phyloP scores from a whole-genome alignment of 768 basidiomycete genomes.

The Phylloporus sp. region DNA sequence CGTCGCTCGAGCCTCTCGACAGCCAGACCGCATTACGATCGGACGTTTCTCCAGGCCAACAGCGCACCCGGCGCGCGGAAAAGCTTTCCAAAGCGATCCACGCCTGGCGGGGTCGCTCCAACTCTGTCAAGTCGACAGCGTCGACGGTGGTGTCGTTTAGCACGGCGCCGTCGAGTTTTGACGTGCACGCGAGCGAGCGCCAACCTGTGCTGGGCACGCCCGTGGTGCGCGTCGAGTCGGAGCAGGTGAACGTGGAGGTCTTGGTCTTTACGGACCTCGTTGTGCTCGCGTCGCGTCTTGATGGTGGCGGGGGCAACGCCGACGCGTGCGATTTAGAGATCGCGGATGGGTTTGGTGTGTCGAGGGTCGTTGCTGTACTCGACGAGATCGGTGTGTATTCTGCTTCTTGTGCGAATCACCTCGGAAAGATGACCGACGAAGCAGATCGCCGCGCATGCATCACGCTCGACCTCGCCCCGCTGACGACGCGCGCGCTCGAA shows the following conservation, averaged over 20 bases:
- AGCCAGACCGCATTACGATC: not conserved
- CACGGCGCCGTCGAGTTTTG: constrained; percentile 29
- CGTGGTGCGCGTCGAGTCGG: constrained; percentile 24
- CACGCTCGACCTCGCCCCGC: constrained; percentile 47
- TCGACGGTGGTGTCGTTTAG: constrained; percentile 27
- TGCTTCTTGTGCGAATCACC: not conserved
- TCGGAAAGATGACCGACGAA: not conserved
- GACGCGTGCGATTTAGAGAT: constrained; percentile 37
- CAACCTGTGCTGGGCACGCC: constrained; percentile 12
- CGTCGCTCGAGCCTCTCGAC: not conserved
- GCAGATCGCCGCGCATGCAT: constrained; percentile 32
- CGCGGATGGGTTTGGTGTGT: constrained; percentile 42
- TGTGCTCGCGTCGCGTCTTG: constrained; percentile 40
- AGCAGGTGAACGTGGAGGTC: constrained; percentile 30
- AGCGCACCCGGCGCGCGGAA: constrained; percentile 17
- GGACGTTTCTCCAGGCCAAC: not conserved
- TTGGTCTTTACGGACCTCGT: constrained; percentile 69
- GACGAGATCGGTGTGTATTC: constrained; percentile 30
- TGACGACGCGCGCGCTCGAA: constrained; percentile 37
- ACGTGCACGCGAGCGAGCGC: constrained; percentile 10
- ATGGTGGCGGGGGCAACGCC: constrained; percentile 15
- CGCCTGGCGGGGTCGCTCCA: constrained; percentile 44
- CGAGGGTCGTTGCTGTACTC: constrained; percentile 43
- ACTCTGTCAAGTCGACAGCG: constrained; percentile 29
- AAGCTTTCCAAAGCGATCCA: constrained; percentile 38